Conservation (phyloP, 2,329 filamentous ascomycete species). For the Cytospora leucostoma region DNA sequence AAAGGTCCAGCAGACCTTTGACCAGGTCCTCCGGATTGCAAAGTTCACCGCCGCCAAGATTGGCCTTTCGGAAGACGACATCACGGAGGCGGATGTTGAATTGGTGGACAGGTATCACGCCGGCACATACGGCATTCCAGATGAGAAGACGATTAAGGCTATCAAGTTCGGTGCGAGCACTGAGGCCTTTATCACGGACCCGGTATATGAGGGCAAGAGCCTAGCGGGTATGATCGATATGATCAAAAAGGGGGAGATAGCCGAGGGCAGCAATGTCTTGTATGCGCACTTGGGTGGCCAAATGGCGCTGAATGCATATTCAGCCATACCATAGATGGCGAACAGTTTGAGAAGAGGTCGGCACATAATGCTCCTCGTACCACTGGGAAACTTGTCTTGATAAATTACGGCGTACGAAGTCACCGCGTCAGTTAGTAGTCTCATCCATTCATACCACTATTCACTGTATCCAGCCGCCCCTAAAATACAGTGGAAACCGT, state of each 20-base stretch:
- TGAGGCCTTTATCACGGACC: conserved; percentile 74
- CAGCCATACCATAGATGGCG: conserved; percentile 38
- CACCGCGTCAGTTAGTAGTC: too few relatives aligned
- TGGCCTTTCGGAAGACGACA: conserved; percentile 59
- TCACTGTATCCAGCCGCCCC: too few relatives aligned
- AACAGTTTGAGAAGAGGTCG: not conserved
- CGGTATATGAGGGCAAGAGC: conserved; percentile 76
- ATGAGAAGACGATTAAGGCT: conserved; percentile 64
- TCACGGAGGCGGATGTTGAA: conserved; percentile 62
- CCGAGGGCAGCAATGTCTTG: conserved; percentile 61
- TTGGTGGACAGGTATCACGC: conserved; percentile 67
- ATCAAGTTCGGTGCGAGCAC: conserved; percentile 68
- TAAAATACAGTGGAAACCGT: too few relatives aligned
- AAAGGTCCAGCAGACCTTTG: conserved; percentile 61
- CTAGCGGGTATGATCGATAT: conserved; percentile 71
- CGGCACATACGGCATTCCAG: conserved; percentile 65
- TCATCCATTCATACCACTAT: too few relatives aligned
- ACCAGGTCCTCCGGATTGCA: conserved; percentile 68
- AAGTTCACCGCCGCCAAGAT: conserved; percentile 64
- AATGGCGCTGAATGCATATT: conserved; percentile 69
- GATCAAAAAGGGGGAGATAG: conserved; percentile 62
- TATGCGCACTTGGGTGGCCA: conserved; percentile 74
- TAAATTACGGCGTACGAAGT: too few relatives aligned
- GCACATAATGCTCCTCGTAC: too few relatives aligned
- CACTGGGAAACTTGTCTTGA: too few relatives aligned